Base-by-base conservation (phyloP, 75 land plant genomes). In the Larix kaempferi region DNA sequence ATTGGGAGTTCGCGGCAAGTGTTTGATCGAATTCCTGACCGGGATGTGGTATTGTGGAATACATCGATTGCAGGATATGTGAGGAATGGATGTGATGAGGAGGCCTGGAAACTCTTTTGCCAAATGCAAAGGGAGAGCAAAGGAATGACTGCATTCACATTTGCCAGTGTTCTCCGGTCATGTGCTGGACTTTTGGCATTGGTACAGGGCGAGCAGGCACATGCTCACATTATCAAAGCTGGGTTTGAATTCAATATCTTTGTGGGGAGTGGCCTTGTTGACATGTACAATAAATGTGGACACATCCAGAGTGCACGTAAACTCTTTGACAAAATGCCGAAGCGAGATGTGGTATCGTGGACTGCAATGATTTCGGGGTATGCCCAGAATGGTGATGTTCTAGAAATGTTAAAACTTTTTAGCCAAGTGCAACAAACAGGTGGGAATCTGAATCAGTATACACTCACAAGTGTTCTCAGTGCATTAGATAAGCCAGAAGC, bases 181-280 rank as follows among this genome's bases (percentile, higher is more conserved):
- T 92, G 95, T 69, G 78, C 85, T 73, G 79, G 71, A 14, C 62
- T 90, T 77, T 85, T 79, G 22, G 89, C 85, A 35, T 76, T 88
- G 71, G 83, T 85, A 78, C 85, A 92, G 71, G 92, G 95, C 26
- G 89, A 86, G 77, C 84, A 85, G 59, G 55, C 90, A 71, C 95
- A 92, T 82, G 89, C 86, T 56, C 90, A 88, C 60, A 81, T 84
- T 2, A 72, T 90, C 13, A 90, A 88, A 79, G 65, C 79, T 6
- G 93, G 93, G 5, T 71, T 77, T 73, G 56, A 80, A 56, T 74
- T 83, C 8, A 92, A 92, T 84, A 81, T 83, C n/a, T 78, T 88
- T 33, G 86, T 88, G 61, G 90, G 86, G 35, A 90, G 84, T 81
- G 80, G 89, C 22, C 82, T 92, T 2, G 86, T 92, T 19, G 85